These are phyloP conservation scores for Vaccinium macrocarpon DNA, from an alignment of 148 eudicot species.

Conservation along the genomic window DNA sequence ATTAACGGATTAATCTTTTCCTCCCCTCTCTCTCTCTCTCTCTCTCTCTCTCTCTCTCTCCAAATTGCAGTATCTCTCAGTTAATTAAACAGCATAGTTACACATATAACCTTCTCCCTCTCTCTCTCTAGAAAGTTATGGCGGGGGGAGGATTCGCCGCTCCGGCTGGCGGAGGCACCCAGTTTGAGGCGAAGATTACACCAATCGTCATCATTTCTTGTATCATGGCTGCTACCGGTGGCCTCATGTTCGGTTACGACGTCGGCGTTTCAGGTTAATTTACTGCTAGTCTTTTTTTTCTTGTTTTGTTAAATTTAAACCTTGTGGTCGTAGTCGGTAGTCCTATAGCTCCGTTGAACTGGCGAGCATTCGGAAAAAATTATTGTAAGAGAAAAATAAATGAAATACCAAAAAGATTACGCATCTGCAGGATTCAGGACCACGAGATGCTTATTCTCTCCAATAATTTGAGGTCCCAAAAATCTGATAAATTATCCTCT, in stretches of 20 bases:
- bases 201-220: slow-evolving; percentile 86
- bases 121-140: slow-evolving; percentile 31
- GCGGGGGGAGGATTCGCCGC: slow-evolving; percentile 71
- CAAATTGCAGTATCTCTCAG: no score
- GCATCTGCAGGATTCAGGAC: not conserved
- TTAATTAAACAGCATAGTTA: no score
- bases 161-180: slow-evolving; percentile 45
- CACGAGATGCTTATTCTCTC: not conserved
- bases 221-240: slow-evolving; percentile 95
- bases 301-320: not conserved
- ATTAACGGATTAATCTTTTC: not conserved
- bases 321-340: not conserved
- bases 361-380: no score
- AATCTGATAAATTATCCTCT: not conserved
- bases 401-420: not conserved
- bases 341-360: no score
- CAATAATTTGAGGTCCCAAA: not conserved
- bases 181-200: slow-evolving; percentile 90
- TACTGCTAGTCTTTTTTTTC: not conserved
- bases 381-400: not conserved
- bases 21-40: not conserved
- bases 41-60: not conserved
- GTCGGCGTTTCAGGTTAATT: slow-evolving; percentile 81
- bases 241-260: slow-evolving; percentile 96
- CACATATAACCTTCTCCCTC: no score